Conservation (phyloP, 805 yeast species). For the Deakozyma indianensis region DNA sequence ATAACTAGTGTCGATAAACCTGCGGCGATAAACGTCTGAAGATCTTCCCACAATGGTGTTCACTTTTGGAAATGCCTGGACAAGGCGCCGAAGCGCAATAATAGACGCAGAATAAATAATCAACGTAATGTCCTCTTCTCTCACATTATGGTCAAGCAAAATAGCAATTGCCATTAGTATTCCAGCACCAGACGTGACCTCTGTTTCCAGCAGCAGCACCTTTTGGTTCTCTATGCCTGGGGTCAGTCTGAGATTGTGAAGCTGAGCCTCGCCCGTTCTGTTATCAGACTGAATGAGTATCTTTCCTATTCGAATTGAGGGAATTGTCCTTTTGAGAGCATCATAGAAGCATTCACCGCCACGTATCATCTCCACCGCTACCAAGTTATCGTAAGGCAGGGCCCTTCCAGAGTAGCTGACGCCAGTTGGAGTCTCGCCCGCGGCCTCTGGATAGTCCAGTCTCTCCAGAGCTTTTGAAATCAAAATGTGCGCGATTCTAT, state of each 20-base stretch:
- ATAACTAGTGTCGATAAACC: constrained; percentile 64
- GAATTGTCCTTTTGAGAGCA: constrained; percentile 60
- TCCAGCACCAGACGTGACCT: constrained; percentile 84
- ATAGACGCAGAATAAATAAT: constrained; percentile 67
- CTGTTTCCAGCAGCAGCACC: constrained; percentile 71
- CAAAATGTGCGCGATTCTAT: constrained; percentile 61
- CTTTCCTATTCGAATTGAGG: constrained; percentile 71
- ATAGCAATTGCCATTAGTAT: constrained; percentile 90
- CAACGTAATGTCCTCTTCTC: constrained; percentile 45
- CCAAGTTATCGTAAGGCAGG: constrained; percentile 30
- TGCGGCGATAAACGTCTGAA: constrained; percentile 37
- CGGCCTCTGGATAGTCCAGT: constrained; percentile 18
- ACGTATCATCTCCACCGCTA: constrained; percentile 69
- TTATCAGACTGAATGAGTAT: constrained; percentile 78
- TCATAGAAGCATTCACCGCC: constrained; percentile 89
- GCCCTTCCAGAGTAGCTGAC: constrained; percentile 16
- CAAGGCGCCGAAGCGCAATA: constrained; percentile 56
- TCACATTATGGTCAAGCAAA: constrained; percentile 64
- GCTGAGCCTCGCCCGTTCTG: constrained; percentile 83
- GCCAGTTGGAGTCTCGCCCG: constrained; percentile 31
- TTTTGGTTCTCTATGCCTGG: constrained; percentile 20
- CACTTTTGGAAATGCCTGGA: constrained; percentile 59
- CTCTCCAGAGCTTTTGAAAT: constrained; percentile 52
- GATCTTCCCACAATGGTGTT: constrained; percentile 56
- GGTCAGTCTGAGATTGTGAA: constrained; percentile 73